phyloP scores from a whole-genome alignment of 2,329 filamentous ascomycete genomes.

The Trichoderma pleuroti region DNA sequence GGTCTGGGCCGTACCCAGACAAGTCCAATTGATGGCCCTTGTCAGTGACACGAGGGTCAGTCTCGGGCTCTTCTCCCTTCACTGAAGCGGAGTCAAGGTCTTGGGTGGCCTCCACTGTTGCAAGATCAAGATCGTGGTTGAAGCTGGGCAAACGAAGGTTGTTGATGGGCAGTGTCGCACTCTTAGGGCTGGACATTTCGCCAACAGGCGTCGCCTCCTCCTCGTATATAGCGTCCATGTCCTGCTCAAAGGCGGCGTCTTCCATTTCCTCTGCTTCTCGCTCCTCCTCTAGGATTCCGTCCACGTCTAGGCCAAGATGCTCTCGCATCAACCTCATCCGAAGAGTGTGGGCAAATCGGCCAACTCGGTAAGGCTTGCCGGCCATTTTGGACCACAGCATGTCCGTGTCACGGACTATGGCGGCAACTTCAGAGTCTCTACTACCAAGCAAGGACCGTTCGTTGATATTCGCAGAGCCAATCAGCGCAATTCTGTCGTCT shows the following conservation, averaged over 20 bases:
- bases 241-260: conserved; percentile 51
- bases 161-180: conserved; percentile 37
- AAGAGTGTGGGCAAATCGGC: conserved; percentile 86
- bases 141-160: conserved; percentile 50
- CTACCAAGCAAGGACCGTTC: conserved; percentile 92
- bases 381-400: conserved; percentile 92
- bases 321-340: conserved; percentile 94
- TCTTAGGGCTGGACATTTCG: conserved; percentile 31
- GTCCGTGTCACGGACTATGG: conserved; percentile 86
- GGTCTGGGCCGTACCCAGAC: conserved; percentile 72
- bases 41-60: conserved; percentile 45
- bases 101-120: conserved; percentile 49
- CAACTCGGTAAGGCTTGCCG: conserved; percentile 82
- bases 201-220: conserved; percentile 38
- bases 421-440: conserved; percentile 87
- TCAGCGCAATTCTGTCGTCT: conserved; percentile 87
- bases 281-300: conserved; percentile 81
- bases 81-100: conserved; percentile 20
- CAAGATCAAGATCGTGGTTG: conserved; percentile 59
- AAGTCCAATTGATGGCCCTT: conserved; percentile 68
- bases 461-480: conserved; percentile 98
- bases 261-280: conserved; percentile 64
- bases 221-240: conserved; percentile 61
- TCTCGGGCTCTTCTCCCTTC: conserved; percentile 24
- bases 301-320: conserved; percentile 92